Percentiles rank a stretch among this genome's conserved stretches.
Conservation (phyloP, 2,329 filamentous ascomycete species). For the Talaromyces sp. region DNA sequence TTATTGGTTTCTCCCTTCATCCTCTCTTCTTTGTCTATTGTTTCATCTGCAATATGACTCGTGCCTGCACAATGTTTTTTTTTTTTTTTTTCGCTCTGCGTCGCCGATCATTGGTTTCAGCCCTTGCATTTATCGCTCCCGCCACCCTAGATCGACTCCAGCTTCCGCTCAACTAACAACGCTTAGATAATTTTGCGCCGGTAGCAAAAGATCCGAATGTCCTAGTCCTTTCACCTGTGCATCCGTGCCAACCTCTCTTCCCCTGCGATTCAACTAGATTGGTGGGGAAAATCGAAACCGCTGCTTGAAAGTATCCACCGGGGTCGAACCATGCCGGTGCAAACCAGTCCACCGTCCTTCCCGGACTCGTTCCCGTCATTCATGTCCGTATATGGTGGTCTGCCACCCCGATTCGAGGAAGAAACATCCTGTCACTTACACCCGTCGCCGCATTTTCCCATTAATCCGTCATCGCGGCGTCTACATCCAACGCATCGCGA, state of each 20-base stretch:
- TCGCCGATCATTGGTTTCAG: conserved; percentile 31
- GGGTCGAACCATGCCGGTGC: conserved; percentile 40
- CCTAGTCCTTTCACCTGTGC: conserved; percentile 19
- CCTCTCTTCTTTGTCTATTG: not conserved
- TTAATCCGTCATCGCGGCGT: conserved; percentile 19
- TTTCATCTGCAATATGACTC: conserved; percentile 10
- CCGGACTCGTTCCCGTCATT: conserved; percentile 55
- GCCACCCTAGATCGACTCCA: conserved; percentile 12
- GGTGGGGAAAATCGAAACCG: conserved; percentile 4
- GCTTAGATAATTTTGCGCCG: conserved; percentile 39
- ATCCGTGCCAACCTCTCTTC: conserved; percentile 8
- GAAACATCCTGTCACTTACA: conserved; percentile 29
- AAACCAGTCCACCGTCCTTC: conserved; percentile 43
- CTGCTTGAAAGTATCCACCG: conserved; percentile 4
- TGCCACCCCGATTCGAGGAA: conserved; percentile 32
- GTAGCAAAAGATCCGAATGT: conserved; percentile 42
- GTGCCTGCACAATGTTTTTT: conserved; percentile 15
- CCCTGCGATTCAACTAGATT: conserved; percentile 22
- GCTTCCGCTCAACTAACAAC: conserved; percentile 1
- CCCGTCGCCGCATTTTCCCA: conserved; percentile 31
- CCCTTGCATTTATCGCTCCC: conserved; percentile 26
- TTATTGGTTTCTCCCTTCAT: not conserved
- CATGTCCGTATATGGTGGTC: conserved; percentile 55
- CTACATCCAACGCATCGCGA: conserved; percentile 43
- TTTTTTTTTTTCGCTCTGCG: not conserved